Evolutionary conservation across 225 moss, liverwort and hornwort species (phyloP), one percentile per base, ranked within the genome.

Genomic region (Climacium dendroides): DNA sequence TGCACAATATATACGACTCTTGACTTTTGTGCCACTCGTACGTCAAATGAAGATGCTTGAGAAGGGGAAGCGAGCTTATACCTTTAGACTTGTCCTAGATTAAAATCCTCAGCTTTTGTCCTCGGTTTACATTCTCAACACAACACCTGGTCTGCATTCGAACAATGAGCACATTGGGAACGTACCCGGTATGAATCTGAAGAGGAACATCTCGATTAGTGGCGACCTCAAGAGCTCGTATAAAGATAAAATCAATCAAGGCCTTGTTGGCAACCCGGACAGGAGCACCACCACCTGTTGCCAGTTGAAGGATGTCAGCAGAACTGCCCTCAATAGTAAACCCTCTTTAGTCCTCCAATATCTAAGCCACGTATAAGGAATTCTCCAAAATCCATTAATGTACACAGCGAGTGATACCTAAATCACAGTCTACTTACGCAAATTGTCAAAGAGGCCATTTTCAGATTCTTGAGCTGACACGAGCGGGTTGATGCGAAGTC

Each of bases 171-270:
- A 54, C 32, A 20, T 55, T 28, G 45, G 39, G 61, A 85, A 83
- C 43, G 64, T 96, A 98, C 97, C 99, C 99, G 34, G 99, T 99
- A 62, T 99, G 97, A 83, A 99, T 91, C 91, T 99, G 99, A 47
- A 99, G 87, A 25, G 99, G 97, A 37, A 99, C 90, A 76, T 94
- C 94, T 80, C 92, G 89, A 55, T 78, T 87, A 35, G 95, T 94
- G 69, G 99, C 99, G 54, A 99, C 92, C 91, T 96, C 96, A 50
- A 99, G 92, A 79, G 99, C 96, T 71, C 92, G 93, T 19, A 87
- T 89, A 71, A 99, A 99, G 65, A 97, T 94, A 45, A 95, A 89
- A 90, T 99, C 97, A 65, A 96, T 95, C 85, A 99, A 82, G 45
- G 91, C 92, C 91, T 97, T 99, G 89, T 96, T 95, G 65, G 94